Percentiles rank a stretch among this genome's conserved stretches.
These are phyloP conservation scores for Typha latifolia DNA, from an alignment of 176 grass and related monocot genomes.

Conservation along the genomic window DNA sequence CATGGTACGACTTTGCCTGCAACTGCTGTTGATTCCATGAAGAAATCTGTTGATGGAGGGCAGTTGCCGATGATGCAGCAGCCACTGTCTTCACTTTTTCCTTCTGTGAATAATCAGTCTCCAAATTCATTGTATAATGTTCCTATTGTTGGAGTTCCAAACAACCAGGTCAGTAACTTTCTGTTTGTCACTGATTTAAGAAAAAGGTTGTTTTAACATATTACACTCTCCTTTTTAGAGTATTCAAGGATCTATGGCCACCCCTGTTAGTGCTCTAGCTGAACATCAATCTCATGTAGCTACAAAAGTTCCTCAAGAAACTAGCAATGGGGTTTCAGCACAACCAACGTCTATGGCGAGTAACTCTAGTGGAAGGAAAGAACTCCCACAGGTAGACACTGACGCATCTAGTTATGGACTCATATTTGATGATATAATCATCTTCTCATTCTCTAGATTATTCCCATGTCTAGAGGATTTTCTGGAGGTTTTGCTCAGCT, in stretches of 20 bases:
- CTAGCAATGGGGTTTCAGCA: slow-evolving; percentile 30
- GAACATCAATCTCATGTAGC: slow-evolving; percentile 30
- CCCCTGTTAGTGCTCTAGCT: slow-evolving; percentile 18
- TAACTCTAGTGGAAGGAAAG: slow-evolving; percentile 58
- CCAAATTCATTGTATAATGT: slow-evolving; percentile 20
- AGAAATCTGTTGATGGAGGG: slow-evolving; percentile 23
- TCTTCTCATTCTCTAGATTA: background rate
- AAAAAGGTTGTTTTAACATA: too few species aligned
- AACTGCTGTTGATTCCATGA: slow-evolving; percentile 24
- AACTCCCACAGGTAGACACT: slow-evolving; percentile 66
- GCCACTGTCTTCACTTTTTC: slow-evolving; percentile 35
- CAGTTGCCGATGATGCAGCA: slow-evolving; percentile 27
- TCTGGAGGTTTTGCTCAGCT: too few species aligned
- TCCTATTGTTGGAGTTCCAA: slow-evolving; percentile 34
- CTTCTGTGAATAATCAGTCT: background rate
- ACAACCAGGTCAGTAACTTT: slow-evolving; percentile 21
- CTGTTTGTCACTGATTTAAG: too few species aligned
- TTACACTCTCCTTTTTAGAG: background rate
- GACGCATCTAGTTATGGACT: slow-evolving; percentile 8
- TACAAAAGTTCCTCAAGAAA: slow-evolving; percentile 38
- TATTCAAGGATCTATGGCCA: slow-evolving; percentile 24
- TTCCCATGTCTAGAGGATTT: too few species aligned
- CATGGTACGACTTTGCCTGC: slow-evolving; percentile 30
- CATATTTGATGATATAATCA: slow-evolving; percentile 10
- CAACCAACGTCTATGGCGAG: slow-evolving; percentile 39